Evolutionary conservation across 805 yeast genomes (phyloP), one percentile per base, ranked within the genome.

Genomic region (Candida rishiriensis): DNA sequence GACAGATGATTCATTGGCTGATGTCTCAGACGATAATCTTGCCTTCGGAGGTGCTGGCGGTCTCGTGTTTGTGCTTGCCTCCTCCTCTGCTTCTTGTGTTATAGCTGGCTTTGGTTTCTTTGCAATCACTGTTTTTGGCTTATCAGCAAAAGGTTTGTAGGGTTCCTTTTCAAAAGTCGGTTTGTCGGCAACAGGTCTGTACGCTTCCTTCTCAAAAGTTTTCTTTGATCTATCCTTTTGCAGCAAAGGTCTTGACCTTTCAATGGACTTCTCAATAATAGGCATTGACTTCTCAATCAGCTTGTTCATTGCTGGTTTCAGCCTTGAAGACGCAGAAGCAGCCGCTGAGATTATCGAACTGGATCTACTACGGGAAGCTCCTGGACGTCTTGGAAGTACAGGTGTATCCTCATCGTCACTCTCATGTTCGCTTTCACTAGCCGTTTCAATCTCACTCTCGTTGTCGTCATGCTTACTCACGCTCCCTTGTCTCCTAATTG

Each of bases 41-140:
- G 63, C 51, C n/a, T 66, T 64, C 5, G 60, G 72, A 0, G 72
- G 70, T 3, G 66, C 59, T 3, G 71, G 67, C 3, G 53, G 49
- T 6, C 44, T 38, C 2, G 56, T 10, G 2, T 39, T 2, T 3
- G 34, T 34, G 45, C 31, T 32, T 29, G 33, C 11, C 30, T 32
- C 11, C 39, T 31, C 14, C 34, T 32, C 21, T 29, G 10, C 5
- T 21, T 42, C 21, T 11, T 39, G 26, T 14, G 34, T 32, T n/a
- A 35, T 21, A 8, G 21, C 34, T 17, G 48, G 41, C 18, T 42
- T 38, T 10, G 41, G 36, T 29, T 44, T 44, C 9, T 30, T 26
- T 26, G 56, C 45, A 9, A 44, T 38, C 10, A 21, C 40, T 12
- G 50, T 49, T 18, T 43, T 53, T 11, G 35, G 16, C 30, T 50